Conservation (phyloP, 2,329 filamentous ascomycete species). For the Cladosporium sp. region DNA sequence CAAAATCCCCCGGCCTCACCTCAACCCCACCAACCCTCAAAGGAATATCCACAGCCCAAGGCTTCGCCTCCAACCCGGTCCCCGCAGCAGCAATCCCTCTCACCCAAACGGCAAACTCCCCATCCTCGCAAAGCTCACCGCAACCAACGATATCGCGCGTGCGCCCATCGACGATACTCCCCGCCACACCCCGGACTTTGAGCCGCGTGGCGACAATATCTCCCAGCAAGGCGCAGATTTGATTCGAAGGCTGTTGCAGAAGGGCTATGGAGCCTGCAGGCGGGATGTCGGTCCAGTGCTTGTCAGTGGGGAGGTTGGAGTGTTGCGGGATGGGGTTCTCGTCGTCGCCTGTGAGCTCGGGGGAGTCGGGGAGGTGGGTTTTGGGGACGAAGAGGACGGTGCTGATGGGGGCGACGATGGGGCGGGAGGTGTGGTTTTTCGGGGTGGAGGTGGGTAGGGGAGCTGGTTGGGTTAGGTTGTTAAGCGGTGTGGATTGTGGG, state of each 20-base stretch:
- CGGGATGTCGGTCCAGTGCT: constrained; percentile 65
- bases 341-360: not conserved
- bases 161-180: constrained; percentile 62
- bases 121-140: constrained; percentile 44
- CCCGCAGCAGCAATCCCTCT: constrained; percentile 55
- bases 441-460: not conserved
- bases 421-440: not conserved
- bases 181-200: constrained; percentile 56
- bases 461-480: not conserved
- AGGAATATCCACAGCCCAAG: constrained; percentile 48
- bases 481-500: not conserved
- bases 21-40: constrained; percentile 35
- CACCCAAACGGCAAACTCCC: constrained; percentile 48
- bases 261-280: constrained; percentile 58
- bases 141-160: constrained; percentile 54
- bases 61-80: constrained; percentile 51
- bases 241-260: constrained; percentile 59
- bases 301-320: constrained; percentile 50
- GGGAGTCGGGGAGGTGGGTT: constrained; percentile 31
- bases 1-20: constrained; percentile 56
- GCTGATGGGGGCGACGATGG: constrained; percentile 53
- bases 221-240: constrained; percentile 68
- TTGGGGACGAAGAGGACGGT: constrained; percentile 62
- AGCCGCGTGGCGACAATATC: constrained; percentile 71
- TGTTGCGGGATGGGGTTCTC: too few relatives aligned